Percentiles rank a stretch among this genome's conserved stretches.
Conservation (phyloP, 306 rosid genomes). For the Oemleria cerasiformis region DNA sequence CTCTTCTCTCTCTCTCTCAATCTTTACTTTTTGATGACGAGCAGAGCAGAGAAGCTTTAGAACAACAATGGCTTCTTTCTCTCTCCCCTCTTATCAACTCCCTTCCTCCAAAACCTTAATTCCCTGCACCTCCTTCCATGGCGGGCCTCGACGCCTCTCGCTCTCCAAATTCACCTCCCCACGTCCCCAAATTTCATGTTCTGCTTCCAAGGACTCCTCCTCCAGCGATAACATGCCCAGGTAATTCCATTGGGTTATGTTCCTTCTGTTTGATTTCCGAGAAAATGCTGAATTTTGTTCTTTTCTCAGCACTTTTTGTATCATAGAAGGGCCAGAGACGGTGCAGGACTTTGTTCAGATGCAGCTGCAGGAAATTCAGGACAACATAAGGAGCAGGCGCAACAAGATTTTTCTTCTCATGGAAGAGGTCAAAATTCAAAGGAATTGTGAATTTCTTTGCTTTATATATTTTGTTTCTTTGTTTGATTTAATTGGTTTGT, state of each 20-base stretch:
- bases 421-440: slow-evolving; percentile 67
- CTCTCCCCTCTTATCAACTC: slow-evolving; percentile 39
- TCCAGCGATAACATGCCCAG: slow-evolving; percentile 51
- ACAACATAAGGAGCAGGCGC: slow-evolving; percentile 82
- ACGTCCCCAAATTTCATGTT: slow-evolving; percentile 35
- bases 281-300: background rate
- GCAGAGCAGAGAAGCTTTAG: slow-evolving; percentile 6
- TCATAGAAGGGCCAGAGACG: slow-evolving; percentile 96
- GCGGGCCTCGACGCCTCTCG: slow-evolving; percentile 24
- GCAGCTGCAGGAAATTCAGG: slow-evolving; percentile 88
- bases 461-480: background rate
- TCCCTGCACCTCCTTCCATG: slow-evolving; percentile 18
- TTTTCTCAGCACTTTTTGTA: slow-evolving; percentile 67
- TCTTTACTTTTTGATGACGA: slow-evolving; percentile 14
- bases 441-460: background rate
- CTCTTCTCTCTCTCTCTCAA: background rate
- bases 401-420: slow-evolving; percentile 86
- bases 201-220: slow-evolving; percentile 53
- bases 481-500: slow-evolving; percentile 2
- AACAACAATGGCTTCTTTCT: slow-evolving; percentile 43
- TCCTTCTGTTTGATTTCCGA: background rate
- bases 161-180: slow-evolving; percentile 27
- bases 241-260: background rate
- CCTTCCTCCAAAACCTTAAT: slow-evolving; percentile 32
- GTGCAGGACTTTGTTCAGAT: slow-evolving; percentile 90